Evolutionary conservation across 2,329 filamentous ascomycete species (phyloP), one percentile per base, ranked within the genome.

Genomic region (Xylariaceae sp.): DNA sequence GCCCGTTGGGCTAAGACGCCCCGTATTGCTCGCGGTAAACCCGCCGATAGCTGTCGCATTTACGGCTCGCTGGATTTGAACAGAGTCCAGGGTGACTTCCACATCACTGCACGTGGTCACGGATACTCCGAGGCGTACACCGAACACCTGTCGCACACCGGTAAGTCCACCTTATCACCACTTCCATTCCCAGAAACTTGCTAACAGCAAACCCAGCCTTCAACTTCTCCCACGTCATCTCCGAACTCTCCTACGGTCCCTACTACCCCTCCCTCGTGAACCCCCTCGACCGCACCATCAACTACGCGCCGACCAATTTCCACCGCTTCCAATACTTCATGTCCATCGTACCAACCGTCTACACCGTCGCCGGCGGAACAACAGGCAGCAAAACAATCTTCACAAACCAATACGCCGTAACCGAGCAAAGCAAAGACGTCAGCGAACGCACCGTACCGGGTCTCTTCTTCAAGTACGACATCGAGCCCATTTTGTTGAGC

Each of bases 281-380:
- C 77, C 94, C 94, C 0, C 89, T 99, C 69, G 94, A 97, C 77
- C 87, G 88, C 66, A 97, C 94, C 50, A 85, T 92, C 75, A 89
- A 92, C 69, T 76, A 80, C 2, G 93, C 89, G n/a, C 72, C 80
- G 13, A 73, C 75, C 62, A 82, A 96, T 79, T 97, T 97, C 80
- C 88, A 93, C 83, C 95, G 94, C 76, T 97, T 92, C 79, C 94
- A 99, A 76, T 99, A 99, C 82, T 97, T 94, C 78, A 82, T 97
- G 71, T 96, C 90, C 45, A 83, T 99, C 44, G 94, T 99, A 2
- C 94, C 94, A 1, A 99, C 94, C 4, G 84, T 95, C 69, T 99
- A 97, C 80, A 92, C 85, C 73, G 81, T 88, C 61, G 80, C 80
- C 51, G 72, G 73, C 44, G 72, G 75, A 52, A 68, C 68, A 42